Conservation (phyloP, 495 filamentous ascomycete genomes). For the Penicillium roqueforti region DNA sequence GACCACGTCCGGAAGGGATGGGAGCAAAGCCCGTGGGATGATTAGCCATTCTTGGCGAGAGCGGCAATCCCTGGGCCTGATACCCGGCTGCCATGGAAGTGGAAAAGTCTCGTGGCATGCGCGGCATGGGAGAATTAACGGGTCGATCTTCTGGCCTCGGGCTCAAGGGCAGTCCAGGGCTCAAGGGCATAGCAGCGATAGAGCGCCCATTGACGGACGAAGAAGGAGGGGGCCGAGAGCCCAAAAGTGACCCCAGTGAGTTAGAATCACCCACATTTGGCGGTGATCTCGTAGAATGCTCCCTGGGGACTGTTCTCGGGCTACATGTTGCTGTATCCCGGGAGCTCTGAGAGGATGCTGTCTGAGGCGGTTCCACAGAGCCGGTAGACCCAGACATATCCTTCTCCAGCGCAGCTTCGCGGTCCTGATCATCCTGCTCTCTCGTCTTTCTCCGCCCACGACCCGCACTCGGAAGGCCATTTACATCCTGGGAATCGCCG, state of each 20-base stretch:
- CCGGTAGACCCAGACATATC: constrained; percentile 54
- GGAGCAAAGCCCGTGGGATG: constrained; percentile 62
- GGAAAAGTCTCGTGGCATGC: constrained; percentile 52
- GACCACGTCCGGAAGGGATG: constrained; percentile 5
- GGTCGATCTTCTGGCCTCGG: constrained; percentile 78
- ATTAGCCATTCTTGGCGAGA: constrained; percentile 67
- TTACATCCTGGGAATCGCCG: constrained; percentile 66
- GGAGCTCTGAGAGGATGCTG: constrained; percentile 7
- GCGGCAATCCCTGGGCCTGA: constrained; percentile 54
- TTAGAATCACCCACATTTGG: constrained; percentile 26
- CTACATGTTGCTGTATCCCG: constrained; percentile 15
- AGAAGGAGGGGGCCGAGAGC: constrained; percentile 23
- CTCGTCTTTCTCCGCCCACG: constrained; percentile 81
- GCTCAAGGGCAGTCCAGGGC: constrained; percentile 83
- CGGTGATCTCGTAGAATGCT: constrained; percentile 26
- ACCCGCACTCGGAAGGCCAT: constrained; percentile 55
- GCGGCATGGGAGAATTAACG: constrained; percentile 66
- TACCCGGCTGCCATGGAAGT: constrained; percentile 54
- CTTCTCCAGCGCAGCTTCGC: constrained; percentile 59
- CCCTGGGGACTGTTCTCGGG: constrained; percentile 20
- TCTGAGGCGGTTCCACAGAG: constrained; percentile 55
- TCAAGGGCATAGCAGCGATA: constrained; percentile 59
- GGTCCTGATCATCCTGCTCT: constrained; percentile 79
- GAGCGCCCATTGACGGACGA: constrained; percentile 26
- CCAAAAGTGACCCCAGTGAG: constrained; percentile 37